Conservation (phyloP, 2,329 filamentous ascomycete species). For the Erysiphe pulchra region DNA sequence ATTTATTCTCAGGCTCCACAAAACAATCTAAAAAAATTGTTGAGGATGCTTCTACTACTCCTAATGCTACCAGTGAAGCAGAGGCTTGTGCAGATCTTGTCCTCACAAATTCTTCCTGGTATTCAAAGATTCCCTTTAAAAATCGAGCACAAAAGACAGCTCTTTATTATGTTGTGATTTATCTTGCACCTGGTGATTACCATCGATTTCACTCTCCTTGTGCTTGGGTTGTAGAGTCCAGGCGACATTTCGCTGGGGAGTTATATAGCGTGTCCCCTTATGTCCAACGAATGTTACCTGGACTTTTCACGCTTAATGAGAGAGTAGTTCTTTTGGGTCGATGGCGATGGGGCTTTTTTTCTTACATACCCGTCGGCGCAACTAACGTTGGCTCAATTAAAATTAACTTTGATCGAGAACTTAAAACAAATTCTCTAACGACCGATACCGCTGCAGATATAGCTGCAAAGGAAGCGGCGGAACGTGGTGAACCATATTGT, state of each 20-base stretch:
- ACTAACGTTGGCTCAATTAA: slow-evolving; percentile 95
- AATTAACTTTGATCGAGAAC: slow-evolving; percentile 86
- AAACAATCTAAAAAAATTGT: slow-evolving; percentile 17
- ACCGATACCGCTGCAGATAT: slow-evolving; percentile 81
- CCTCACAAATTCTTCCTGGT: slow-evolving; percentile 43
- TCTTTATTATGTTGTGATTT: slow-evolving; percentile 85
- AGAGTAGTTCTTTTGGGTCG: slow-evolving; percentile 77
- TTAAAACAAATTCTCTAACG: slow-evolving; percentile 74
- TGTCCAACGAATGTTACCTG: slow-evolving; percentile 72
- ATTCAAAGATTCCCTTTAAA: slow-evolving; percentile 33
- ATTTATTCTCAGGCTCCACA: slow-evolving; percentile 51
- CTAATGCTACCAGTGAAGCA: slow-evolving; percentile 47
- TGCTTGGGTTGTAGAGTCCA: slow-evolving; percentile 80
- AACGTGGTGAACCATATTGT: slow-evolving; percentile 57
- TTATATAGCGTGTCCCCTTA: slow-evolving; percentile 89
- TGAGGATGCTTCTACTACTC: slow-evolving; percentile 45
- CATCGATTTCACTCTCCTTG: slow-evolving; percentile 93
- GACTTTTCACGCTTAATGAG: slow-evolving; percentile 91
- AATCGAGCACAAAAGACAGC: slow-evolving; percentile 28
- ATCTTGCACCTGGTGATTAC: slow-evolving; percentile 91
- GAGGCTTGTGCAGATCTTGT: slow-evolving; percentile 70
- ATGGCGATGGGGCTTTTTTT: slow-evolving; percentile 96
- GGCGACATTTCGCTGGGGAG: slow-evolving; percentile 94
- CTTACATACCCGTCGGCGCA: slow-evolving; percentile 80
- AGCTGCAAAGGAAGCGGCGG: slow-evolving; percentile 54